Conservation (phyloP, 192 early-diverging fungal genomes). For the Jimgerdemannia flammicorona region DNA sequence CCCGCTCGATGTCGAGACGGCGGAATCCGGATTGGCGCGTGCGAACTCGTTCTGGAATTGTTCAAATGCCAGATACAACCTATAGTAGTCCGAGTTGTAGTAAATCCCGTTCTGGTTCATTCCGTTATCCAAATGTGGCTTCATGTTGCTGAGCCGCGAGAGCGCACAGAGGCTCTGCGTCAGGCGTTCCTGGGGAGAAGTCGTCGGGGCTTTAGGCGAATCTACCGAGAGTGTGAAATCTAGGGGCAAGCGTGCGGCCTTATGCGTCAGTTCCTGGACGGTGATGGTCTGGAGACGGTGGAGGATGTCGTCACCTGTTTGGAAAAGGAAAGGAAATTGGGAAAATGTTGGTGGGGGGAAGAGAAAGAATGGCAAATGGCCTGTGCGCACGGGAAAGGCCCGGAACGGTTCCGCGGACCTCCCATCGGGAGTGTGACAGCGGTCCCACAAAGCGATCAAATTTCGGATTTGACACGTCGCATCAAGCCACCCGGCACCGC, state of each 20-base stretch:
- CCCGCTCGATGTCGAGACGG: conserved; percentile 4
- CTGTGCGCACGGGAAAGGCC: not conserved
- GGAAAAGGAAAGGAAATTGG: not conserved
- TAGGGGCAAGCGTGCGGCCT: conserved; percentile 15
- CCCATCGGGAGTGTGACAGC: no score
- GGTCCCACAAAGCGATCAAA: no score
- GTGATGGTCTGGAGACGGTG: conserved; percentile 25
- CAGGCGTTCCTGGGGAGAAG: conserved; percentile 19
- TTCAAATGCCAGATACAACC: conserved; percentile 29
- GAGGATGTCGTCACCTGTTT: conserved; percentile 35
- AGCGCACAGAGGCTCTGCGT: conserved; percentile 14
- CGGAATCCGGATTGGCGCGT: conserved; percentile 12
- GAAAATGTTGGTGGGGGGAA: not conserved
- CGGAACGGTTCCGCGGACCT: not conserved
- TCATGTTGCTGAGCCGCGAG: conserved; percentile 23
- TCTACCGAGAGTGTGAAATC: conserved; percentile 26
- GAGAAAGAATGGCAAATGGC: not conserved
- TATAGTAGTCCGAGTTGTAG: conserved; percentile 33
- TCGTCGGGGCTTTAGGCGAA: conserved; percentile 1
- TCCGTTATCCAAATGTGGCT: conserved; percentile 31
- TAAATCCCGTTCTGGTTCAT: conserved; percentile 39
- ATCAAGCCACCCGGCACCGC: no score
- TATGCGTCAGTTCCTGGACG: conserved; percentile 27
- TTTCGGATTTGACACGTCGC: no score
- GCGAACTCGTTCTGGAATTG: conserved; percentile 29